Base-by-base conservation (phyloP, 2,329 filamentous ascomycete species). In the Stachybotrys elegans region DNA sequence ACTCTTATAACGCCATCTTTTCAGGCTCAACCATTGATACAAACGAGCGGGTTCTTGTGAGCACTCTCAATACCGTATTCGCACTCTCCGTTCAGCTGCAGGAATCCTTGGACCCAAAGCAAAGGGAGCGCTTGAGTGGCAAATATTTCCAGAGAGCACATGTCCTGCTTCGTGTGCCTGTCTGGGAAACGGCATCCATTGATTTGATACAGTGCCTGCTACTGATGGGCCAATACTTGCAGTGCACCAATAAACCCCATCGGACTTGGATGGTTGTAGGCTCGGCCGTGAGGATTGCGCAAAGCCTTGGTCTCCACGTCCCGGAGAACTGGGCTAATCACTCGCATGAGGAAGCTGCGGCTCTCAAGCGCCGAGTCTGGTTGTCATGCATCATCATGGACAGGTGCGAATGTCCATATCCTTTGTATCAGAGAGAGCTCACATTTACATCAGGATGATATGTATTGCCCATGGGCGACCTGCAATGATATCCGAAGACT, bases 241-340 rank as follows among this genome's bases (percentile, higher is more conserved):
- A 75, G 35, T 71, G 72, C 37, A 74, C 72, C 0, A 65, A 71
- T 12, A 65, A 66, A 5, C 65, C 69, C 0, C 68, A 74, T 46
- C 67, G 72, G 45, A 73, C 69, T 2, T 76, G 72, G 72, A 72
- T 75, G 55, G 64, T 70, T 5, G 67, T 71, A 1, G 71, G 71
- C 0, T 57, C 69, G 4, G 71, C 70, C 0, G 65, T 74, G 14
- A 61, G 71, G 1, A 72, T 68, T n/a, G 72, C 72, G 0, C 69
- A 75, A 40, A 68, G 70, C 0, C 44, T 75, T 3, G 72, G 70
- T 0, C 52, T 75, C 21, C 70, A 75, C 40, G 51, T 72, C 4
- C 59, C 65, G 0, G 64, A 71, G 32, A 69, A 67, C 0, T 59
- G 60, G 0, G 57, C 57, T 1, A 46, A n/a, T 9, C 9, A 51